Evolutionary conservation across 192 early-diverging fungal genomes (phyloP), one percentile per base, ranked within the genome.

Genomic region (Backusella sp.): DNA sequence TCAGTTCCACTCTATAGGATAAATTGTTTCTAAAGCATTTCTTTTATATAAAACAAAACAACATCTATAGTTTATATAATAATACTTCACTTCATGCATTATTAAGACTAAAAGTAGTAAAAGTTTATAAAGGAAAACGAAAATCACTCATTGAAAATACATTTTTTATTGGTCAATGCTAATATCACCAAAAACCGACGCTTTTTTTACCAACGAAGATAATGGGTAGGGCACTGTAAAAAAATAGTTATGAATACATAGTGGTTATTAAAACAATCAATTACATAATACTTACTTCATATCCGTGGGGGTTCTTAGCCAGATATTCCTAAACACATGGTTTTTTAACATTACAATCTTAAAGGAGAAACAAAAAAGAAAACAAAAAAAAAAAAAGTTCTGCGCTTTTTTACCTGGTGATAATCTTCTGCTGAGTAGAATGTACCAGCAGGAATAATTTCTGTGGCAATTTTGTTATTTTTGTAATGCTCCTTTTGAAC

Each of bases 401-500:
- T 42, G 36, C 37, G n/a, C 37, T 15, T 36, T 49, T 44, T 59
- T 32, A 73, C 72, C 72, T 97, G 94, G 77, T 94, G 94, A 80
- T 92, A 91, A 0, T 85, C 88, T 83, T 97, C 97, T 32, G 93
- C 97, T 56, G 92, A 88, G 78, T 88, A 96, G 82, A 94, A 98
- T 32, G 72, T 82, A 36, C 86, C 85, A 6, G 92, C 89, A 0
- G 90, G 87, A 59, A 87, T 83, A 71, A 98, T 91, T 44, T 93
- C 79, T 2, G 95, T 91, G 62, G 91, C 90, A 65, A 94, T 90
- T 1, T 83, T 81, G 26, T 82, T 67, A 1, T 84, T 85, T 65
- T 89, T 82, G 66, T 84, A 84, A 65, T 92, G 86, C 68, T 87
- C 81, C 74, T 90, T 82, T 79, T 94, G 93, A 11, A 89, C 80